These are phyloP conservation scores for Discostella stelligera DNA, from an alignment of 352 stramenopile genomes.

Conservation along the genomic window DNA sequence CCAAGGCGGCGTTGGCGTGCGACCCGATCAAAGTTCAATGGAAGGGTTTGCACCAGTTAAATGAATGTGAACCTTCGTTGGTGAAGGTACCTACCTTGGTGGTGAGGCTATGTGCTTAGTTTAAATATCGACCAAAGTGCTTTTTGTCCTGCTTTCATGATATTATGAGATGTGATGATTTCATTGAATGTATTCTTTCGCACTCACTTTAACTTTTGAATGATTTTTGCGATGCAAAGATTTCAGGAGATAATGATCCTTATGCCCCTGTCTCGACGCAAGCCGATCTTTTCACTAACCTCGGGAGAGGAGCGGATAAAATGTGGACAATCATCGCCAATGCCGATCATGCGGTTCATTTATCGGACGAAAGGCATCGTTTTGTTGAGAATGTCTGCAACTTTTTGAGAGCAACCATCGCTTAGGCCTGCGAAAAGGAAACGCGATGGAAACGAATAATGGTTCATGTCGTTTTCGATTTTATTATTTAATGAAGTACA, in stretches of 20 bases:
- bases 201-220: no score
- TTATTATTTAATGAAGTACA: neutral
- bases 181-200: neutral
- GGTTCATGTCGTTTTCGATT: neutral
- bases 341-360: conserved; percentile 76
- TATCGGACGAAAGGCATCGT: conserved; percentile 52
- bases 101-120: no score
- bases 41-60: conserved; percentile 78
- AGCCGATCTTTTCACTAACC: conserved; percentile 70
- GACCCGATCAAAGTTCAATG: conserved; percentile 77
- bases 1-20: conserved; percentile 61
- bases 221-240: conserved; percentile 10
- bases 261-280: conserved; percentile 70
- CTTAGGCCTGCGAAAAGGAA: no score
- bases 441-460: no score
- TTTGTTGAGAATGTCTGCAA: conserved; percentile 35
- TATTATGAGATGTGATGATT: no score
- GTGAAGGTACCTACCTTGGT: conserved; percentile 75
- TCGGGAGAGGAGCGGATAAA: conserved; percentile 62
- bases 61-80: conserved; percentile 73
- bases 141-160: no score
- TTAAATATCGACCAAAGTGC: no score
- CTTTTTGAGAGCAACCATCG: conserved; percentile 22
- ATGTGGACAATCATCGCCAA: conserved; percentile 77
- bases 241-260: conserved; percentile 75